Evolutionary conservation across 805 yeast genomes (phyloP).

Genomic region (Saturnispora zaruensis): DNA sequence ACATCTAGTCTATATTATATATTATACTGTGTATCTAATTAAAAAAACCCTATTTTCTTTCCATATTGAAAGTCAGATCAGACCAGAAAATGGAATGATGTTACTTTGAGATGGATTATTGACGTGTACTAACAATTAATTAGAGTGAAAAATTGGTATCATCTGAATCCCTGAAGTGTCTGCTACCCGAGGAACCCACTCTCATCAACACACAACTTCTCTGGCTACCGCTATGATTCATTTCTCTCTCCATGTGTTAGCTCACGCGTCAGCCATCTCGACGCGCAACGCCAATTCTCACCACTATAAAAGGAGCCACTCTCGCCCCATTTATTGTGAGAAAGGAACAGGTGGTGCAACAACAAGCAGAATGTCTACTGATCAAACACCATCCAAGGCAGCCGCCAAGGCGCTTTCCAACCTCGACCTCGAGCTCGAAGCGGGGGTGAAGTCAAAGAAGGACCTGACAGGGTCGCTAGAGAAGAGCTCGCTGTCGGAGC

Average conservation of each 20-base stretch:
- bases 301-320: background rate
- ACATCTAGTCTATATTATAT: conserved; percentile 41
- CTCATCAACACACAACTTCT: too few species aligned
- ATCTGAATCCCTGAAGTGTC: background rate
- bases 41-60: background rate
- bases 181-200: too few species aligned
- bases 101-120: background rate
- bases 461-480: conserved; percentile 25
- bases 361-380: conserved; percentile 33
- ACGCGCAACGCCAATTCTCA: background rate
- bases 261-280: conserved; percentile 2
- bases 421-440: conserved; percentile 36
- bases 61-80: background rate
- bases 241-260: too few species aligned
- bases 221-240: background rate
- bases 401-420: conserved; percentile 49
- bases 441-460: conserved; percentile 26
- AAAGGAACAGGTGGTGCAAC: background rate
- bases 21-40: background rate
- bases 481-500: conserved; percentile 27
- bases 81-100: background rate
- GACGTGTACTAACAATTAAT: background rate
- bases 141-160: background rate
- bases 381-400: conserved; percentile 66
- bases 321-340: background rate